Evolutionary conservation across 257 asterid genomes (phyloP), one percentile per base, ranked within the genome.

Genomic region (Craterostigma plantagineum): DNA sequence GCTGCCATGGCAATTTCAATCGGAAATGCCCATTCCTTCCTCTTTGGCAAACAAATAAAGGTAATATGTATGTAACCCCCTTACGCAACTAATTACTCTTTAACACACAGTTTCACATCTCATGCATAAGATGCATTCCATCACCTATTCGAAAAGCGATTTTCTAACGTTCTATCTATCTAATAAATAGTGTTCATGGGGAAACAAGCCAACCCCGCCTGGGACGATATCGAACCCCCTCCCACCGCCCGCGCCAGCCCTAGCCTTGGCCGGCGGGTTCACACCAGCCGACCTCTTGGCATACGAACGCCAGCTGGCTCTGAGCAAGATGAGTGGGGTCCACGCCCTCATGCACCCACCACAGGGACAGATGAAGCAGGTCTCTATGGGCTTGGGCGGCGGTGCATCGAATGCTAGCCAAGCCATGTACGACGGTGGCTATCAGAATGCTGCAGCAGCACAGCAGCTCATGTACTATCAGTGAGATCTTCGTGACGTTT

Each of bases 131-230:
- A n/a, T n/a, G n/a, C n/a, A n/a, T n/a, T n/a, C n/a, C n/a, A n/a
- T n/a, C n/a, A 6, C 11, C 7, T 7, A 6, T 34, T 34, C 11
- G 7, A 7, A 2, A 3, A 2, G 15, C 15, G 4, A 12, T 18
- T 7, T 14, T 11, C 7, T n/a, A 9, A 12, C 13, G 9, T n/a
- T n/a, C 33, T 13, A 51, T 43, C 13, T 33, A 9, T 12, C 9
- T 7, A 42, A 10, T 16, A 9, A 16, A 7, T 72, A 85, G 96
- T 85, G 96, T 45, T 85, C 92, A 3, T 85, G 94, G 96, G 96
- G 94, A 13, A 86, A 66, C 91, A 86, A 86, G 66, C 96, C 96
- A 23, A 86, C 96, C 50, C 92, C 94, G 39, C 64, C 81, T 0
- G 94, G 96, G 49, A 78, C 94, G 8, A 50, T 66, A 55, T 86